A percentile compares a stretch with the other conserved stretches of the same genome.
Conservation (phyloP, 495 filamentous ascomycete genomes). For the Annulohypoxylon nitens region DNA sequence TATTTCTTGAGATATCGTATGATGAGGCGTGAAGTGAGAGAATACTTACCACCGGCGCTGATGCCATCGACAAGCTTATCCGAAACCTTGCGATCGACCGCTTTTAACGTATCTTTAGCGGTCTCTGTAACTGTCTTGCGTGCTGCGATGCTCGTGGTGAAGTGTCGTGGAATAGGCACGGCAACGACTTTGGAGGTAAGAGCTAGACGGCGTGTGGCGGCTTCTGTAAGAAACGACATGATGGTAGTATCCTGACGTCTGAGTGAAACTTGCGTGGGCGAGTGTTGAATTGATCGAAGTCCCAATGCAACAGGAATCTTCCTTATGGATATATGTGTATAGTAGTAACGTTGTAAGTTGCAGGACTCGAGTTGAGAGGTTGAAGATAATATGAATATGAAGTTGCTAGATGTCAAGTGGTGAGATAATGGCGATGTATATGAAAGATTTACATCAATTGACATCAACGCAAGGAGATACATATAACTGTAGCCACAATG, state of each 20-base stretch:
- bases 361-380: background rate
- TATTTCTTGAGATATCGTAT: background rate
- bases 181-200: constrained; percentile 52
- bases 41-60: constrained; percentile 61
- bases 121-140: constrained; percentile 61
- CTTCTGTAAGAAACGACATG: constrained; percentile 65
- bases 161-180: constrained; percentile 53
- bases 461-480: constrained; percentile 1
- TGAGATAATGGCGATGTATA: background rate
- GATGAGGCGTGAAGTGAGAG: background rate
- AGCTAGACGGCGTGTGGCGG: constrained; percentile 54
- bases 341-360: background rate
- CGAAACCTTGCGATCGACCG: constrained; percentile 63
- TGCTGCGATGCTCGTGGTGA: constrained; percentile 56
- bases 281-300: background rate
- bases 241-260: constrained; percentile 26
- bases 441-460: background rate
- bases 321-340: background rate
- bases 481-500: constrained; percentile 1
- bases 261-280: background rate
- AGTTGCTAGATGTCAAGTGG: background rate
- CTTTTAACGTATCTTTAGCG: constrained; percentile 65
- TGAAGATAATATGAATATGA: background rate
- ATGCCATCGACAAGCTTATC: constrained; percentile 70
- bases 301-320: background rate